Evolutionary conservation across 805 yeast species (phyloP).

Genomic region (Wickerhamomyces alni): DNA sequence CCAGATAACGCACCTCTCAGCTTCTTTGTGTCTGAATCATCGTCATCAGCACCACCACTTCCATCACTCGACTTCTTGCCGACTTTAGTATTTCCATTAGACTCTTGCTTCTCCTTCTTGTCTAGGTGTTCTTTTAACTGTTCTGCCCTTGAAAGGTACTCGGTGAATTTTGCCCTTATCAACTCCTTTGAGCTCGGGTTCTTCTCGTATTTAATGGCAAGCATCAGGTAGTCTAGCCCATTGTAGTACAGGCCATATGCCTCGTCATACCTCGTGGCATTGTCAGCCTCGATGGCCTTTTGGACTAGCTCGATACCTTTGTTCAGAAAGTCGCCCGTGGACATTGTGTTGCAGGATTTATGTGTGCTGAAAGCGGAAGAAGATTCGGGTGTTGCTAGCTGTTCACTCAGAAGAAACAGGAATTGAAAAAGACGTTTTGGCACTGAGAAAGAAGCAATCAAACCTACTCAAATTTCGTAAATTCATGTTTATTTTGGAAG

Average conservation of each 20-base stretch:
- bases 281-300: slow-evolving; percentile 91
- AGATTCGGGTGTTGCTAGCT: too few relatives aligned
- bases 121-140: slow-evolving; percentile 86
- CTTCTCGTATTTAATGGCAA: slow-evolving; percentile 92
- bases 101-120: slow-evolving; percentile 41
- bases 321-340: slow-evolving; percentile 70
- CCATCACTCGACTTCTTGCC: slow-evolving; percentile 54
- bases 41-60: slow-evolving; percentile 53
- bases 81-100: slow-evolving; percentile 31
- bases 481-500: not conserved
- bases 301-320: slow-evolving; percentile 95
- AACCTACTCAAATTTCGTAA: too few relatives aligned
- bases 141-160: slow-evolving; percentile 89
- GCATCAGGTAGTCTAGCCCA: slow-evolving; percentile 91
- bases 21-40: slow-evolving; percentile 80
- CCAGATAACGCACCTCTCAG: slow-evolving; percentile 87
- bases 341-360: too few relatives aligned
- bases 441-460: too few relatives aligned
- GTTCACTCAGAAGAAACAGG: too few relatives aligned
- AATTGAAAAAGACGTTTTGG: too few relatives aligned
- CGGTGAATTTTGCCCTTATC: slow-evolving; percentile 83
- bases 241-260: slow-evolving; percentile 90
- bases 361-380: too few relatives aligned
- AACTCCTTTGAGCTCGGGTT: slow-evolving; percentile 85
- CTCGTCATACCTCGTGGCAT: slow-evolving; percentile 84